These are phyloP conservation scores for Calophaca sinica DNA, from an alignment of 306 rosid genomes.

Conservation along the genomic window DNA sequence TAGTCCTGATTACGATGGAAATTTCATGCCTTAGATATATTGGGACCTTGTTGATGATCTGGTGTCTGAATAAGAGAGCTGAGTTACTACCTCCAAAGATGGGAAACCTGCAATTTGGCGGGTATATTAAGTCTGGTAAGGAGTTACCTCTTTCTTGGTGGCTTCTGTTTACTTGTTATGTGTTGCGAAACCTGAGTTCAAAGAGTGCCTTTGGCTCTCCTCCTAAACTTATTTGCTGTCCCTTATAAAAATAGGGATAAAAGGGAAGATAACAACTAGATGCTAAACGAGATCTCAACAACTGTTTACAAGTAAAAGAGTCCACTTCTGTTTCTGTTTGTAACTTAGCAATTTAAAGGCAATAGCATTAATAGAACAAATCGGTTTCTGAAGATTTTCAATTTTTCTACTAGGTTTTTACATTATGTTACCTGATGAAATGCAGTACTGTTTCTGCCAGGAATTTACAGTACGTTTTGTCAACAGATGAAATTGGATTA, in stretches of 20 bases:
- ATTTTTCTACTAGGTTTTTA: conserved; percentile 1
- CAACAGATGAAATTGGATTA: conserved; percentile 8
- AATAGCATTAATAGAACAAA: conserved; percentile 13
- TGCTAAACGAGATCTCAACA: conserved; percentile 34
- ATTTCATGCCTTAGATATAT: conserved; percentile 66
- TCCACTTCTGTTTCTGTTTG: conserved; percentile 14
- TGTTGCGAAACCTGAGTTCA: conserved; percentile 23
- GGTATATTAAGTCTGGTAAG: conserved; percentile 87
- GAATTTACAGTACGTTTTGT: not conserved
- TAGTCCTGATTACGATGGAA: conserved; percentile 35
- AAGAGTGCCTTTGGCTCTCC: conserved; percentile 18
- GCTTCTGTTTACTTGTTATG: conserved; percentile 24
- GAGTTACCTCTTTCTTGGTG: conserved; percentile 28
- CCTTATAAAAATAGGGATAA: not conserved
- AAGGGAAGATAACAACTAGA: conserved; percentile 36
- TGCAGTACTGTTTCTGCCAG: conserved; percentile 12
- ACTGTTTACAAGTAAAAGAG: conserved; percentile 10
- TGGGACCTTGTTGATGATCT: conserved; percentile 80
- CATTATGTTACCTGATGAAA: not conserved
- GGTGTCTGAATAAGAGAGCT: conserved; percentile 76
- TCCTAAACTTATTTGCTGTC: conserved; percentile 24
- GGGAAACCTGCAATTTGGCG: conserved; percentile 84
- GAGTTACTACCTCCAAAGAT: conserved; percentile 86
- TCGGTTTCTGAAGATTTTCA: conserved; percentile 4
- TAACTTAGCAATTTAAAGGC: conserved; percentile 15